These are phyloP conservation scores for Penicillium sumatraense DNA, from an alignment of 2,329 filamentous ascomycete genomes.

Conservation along the genomic window DNA sequence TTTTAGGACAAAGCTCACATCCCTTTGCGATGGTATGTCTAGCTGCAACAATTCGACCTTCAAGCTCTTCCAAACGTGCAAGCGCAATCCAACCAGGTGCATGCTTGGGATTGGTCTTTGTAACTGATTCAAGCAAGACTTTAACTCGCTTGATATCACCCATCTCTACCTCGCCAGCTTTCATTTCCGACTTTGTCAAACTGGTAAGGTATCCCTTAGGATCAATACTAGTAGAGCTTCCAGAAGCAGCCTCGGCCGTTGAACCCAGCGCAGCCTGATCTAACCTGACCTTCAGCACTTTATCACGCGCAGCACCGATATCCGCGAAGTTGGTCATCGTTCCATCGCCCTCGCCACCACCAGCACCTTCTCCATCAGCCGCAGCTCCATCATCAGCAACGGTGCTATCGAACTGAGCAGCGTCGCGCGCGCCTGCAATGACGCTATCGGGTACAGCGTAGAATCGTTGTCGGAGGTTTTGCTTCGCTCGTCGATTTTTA, in stretches of 20 bases:
- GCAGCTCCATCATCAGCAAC: conserved; percentile 77
- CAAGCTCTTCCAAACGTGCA: conserved; percentile 87
- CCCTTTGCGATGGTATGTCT: conserved; percentile 86
- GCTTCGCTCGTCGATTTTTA: conserved; percentile 83
- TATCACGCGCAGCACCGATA: conserved; percentile 94
- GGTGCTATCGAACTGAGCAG: conserved; percentile 81
- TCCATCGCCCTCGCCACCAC: too few species aligned
- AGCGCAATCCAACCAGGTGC: conserved; percentile 96
- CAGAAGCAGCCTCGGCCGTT: conserved; percentile 70
- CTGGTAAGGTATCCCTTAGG: conserved; percentile 95
- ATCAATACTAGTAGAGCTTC: conserved; percentile 89
- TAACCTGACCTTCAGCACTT: conserved; percentile 90
- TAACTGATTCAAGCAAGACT: conserved; percentile 91
- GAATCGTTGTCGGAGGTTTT: conserved; percentile 81
- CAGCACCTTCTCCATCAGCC: conserved; percentile 51
- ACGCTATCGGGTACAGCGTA: conserved; percentile 98
- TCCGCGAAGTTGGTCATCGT: conserved; percentile 98
- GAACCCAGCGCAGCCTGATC: conserved; percentile 82
- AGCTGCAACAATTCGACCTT: conserved; percentile 87
- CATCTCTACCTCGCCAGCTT: conserved; percentile 79
- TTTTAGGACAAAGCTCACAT: conserved; percentile 89
- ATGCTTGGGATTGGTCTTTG: conserved; percentile 95
- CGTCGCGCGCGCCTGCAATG: conserved; percentile 80
- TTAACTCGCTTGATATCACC: conserved; percentile 95
- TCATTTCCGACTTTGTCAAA: conserved; percentile 78